These are phyloP conservation scores for Penicillium rolfsii DNA, from an alignment of 2,329 filamentous ascomycete species.

Conservation along the genomic window DNA sequence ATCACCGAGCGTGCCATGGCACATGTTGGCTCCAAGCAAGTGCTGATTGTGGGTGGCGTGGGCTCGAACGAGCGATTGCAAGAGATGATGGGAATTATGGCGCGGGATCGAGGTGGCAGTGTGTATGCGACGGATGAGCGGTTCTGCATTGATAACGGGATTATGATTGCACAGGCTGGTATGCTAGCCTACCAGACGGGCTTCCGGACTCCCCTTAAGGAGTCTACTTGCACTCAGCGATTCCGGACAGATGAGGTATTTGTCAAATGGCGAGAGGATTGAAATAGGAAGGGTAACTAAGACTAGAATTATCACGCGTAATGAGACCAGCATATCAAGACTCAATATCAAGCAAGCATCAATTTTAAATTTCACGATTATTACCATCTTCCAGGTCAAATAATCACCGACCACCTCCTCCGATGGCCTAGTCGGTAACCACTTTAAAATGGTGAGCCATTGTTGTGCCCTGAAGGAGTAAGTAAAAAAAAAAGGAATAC, in stretches of 20 bases:
- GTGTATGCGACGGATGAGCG: slow-evolving; percentile 95
- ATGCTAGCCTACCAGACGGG: slow-evolving; percentile 82
- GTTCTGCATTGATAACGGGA: slow-evolving; percentile 98
- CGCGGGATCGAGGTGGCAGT: slow-evolving; percentile 79
- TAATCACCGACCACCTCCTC: too few species aligned
- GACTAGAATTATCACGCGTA: slow-evolving; percentile 24
- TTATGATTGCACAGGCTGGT: slow-evolving; percentile 98
- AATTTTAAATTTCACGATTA: too few species aligned
- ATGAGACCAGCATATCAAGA: slow-evolving; percentile 19
- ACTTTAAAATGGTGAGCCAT: too few species aligned
- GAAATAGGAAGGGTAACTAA: slow-evolving; percentile 15
- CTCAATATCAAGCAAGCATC: too few species aligned
- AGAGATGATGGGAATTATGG: slow-evolving; percentile 99
- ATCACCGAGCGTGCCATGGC: slow-evolving; percentile 99
- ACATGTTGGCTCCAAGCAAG: slow-evolving; percentile 87
- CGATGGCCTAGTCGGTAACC: too few species aligned
- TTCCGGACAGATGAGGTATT: slow-evolving; percentile 83
- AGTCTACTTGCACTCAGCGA: slow-evolving; percentile 82
- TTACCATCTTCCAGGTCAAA: too few species aligned
- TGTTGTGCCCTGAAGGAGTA: too few species aligned
- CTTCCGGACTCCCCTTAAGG: slow-evolving; percentile 73
- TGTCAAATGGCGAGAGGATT: slow-evolving; percentile 73
- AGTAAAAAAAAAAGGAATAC: too few species aligned
- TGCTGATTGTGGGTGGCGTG: slow-evolving; percentile 93
- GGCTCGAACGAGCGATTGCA: slow-evolving; percentile 93